phyloP scores from a whole-genome alignment of 768 basidiomycete genomes.

The Cubamyces sp. region DNA sequence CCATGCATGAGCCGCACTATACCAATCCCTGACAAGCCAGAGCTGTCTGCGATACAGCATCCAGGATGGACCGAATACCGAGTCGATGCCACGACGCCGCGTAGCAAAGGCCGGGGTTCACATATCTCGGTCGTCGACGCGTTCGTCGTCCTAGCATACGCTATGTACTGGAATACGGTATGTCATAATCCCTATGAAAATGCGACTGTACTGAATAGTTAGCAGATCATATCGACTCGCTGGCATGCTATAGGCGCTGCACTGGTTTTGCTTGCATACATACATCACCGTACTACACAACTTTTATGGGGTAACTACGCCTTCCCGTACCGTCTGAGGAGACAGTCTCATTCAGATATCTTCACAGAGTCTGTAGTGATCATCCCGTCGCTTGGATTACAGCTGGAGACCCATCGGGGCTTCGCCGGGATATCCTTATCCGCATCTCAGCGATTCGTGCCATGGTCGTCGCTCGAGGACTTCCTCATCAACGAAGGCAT shows the following conservation, averaged over 20 bases:
- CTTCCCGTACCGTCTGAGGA: neutral
- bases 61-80: slow-evolving; percentile 62
- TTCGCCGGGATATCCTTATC: slow-evolving; percentile 42
- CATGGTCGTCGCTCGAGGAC: slow-evolving; percentile 55
- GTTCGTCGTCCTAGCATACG: neutral
- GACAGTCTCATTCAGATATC: neutral
- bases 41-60: slow-evolving; percentile 52
- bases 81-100: slow-evolving; percentile 47
- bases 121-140: neutral
- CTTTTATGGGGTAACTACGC: slow-evolving; percentile 49
- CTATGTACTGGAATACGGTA: slow-evolving; percentile 9
- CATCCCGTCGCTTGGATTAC: slow-evolving; percentile 69
- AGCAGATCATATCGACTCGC: neutral
- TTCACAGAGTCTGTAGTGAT: slow-evolving; percentile 69
- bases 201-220: neutral
- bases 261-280: slow-evolving; percentile 28
- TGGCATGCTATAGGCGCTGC: neutral
- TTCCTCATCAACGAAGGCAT: slow-evolving; percentile 78
- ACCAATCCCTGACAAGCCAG: slow-evolving; percentile 50
- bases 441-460: slow-evolving; percentile 59
- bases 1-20: slow-evolving; percentile 40
- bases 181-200: neutral
- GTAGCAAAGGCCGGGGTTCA: neutral
- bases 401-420: slow-evolving; percentile 73
- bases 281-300: slow-evolving; percentile 45